phyloP scores from a whole-genome alignment of 441 rosid genomes.

The Bocquillonia castaneifolia region DNA sequence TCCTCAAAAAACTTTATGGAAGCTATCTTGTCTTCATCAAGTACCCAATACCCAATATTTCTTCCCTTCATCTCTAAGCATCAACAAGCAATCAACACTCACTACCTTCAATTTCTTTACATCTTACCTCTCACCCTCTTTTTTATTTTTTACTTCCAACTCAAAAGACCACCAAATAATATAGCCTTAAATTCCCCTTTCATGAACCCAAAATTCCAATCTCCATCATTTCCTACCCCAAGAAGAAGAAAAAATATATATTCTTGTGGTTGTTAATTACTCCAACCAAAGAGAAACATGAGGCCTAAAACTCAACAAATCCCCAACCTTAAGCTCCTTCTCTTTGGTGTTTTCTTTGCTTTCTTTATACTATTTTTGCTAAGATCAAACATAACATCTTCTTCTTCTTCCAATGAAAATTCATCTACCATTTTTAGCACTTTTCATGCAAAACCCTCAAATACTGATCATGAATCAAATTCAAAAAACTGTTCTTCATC shows the following conservation, averaged over 20 bases:
- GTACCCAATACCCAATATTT: slow-evolving; percentile 16
- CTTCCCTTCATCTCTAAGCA: slow-evolving; percentile 72
- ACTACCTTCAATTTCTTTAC: slow-evolving; percentile 12
- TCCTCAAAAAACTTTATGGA: slow-evolving; percentile 35
- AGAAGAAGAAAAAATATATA: slow-evolving; percentile 5
- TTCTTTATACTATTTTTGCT: slow-evolving; percentile 51
- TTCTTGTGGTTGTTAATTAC: slow-evolving; percentile 6
- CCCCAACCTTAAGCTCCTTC: slow-evolving; percentile 51
- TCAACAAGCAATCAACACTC: slow-evolving; percentile 14
- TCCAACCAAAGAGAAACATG: slow-evolving; percentile 28
- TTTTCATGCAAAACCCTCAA: slow-evolving; percentile 11
- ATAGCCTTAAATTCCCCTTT: slow-evolving; percentile 10
- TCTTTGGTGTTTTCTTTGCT: slow-evolving; percentile 50
- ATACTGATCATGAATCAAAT: slow-evolving; percentile 10
- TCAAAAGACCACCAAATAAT: slow-evolving; percentile 15
- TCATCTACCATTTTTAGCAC: slow-evolving; percentile 19
- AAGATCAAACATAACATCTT: slow-evolving; percentile 52
- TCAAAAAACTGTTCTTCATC: slow-evolving; percentile 34
- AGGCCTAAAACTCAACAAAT: slow-evolving; percentile 55
- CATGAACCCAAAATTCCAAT: background rate
- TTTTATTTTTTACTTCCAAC: background rate
- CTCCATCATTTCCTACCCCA: slow-evolving; percentile 9
- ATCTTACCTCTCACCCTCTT: background rate
- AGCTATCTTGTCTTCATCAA: slow-evolving; percentile 60
- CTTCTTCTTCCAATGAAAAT: slow-evolving; percentile 24